Evolutionary conservation across 1,284 basidiomycete genomes (phyloP).

Genomic region (Xanthoconium separans): DNA sequence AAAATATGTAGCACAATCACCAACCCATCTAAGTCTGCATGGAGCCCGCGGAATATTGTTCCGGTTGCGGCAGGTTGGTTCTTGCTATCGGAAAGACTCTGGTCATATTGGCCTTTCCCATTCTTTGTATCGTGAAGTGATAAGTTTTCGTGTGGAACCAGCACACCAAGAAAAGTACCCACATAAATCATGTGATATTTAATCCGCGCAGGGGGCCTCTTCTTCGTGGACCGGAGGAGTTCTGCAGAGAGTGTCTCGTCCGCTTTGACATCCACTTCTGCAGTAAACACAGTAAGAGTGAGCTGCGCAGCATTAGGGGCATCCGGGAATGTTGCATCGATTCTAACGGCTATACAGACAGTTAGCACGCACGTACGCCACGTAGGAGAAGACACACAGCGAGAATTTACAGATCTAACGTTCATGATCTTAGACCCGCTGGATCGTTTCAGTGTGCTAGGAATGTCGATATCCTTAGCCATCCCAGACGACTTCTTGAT

Average conservation of each 20-base stretch:
- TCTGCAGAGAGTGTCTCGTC: conserved; percentile 71
- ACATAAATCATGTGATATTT: conserved; percentile 86
- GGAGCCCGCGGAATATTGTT: conserved; percentile 73
- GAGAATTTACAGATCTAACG: conserved; percentile 11
- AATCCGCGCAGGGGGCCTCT: conserved; percentile 77
- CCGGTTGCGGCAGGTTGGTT: conserved; percentile 54
- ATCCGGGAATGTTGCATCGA: conserved; percentile 81
- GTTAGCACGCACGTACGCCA: background rate
- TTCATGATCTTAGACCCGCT: conserved; percentile 18
- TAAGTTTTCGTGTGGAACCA: background rate
- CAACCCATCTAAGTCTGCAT: conserved; percentile 71
- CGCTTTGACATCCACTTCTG: conserved; percentile 70
- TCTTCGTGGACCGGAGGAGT: conserved; percentile 88
- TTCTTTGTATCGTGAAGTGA: conserved; percentile 49
- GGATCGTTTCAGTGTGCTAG: conserved; percentile 9
- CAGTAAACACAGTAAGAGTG: conserved; percentile 76
- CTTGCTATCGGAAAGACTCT: conserved; percentile 63
- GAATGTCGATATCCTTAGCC: conserved; percentile 57
- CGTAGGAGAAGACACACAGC: conserved; percentile 11
- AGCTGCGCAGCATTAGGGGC: conserved; percentile 71
- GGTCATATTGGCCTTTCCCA: conserved; percentile 82
- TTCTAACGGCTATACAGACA: conserved; percentile 58
- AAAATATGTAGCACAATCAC: background rate
- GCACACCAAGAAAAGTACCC: conserved; percentile 23
- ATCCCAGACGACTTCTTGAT: conserved; percentile 70